Conservation (phyloP, 768 basidiomycete species). For the Phanerochaete carnosa region DNA sequence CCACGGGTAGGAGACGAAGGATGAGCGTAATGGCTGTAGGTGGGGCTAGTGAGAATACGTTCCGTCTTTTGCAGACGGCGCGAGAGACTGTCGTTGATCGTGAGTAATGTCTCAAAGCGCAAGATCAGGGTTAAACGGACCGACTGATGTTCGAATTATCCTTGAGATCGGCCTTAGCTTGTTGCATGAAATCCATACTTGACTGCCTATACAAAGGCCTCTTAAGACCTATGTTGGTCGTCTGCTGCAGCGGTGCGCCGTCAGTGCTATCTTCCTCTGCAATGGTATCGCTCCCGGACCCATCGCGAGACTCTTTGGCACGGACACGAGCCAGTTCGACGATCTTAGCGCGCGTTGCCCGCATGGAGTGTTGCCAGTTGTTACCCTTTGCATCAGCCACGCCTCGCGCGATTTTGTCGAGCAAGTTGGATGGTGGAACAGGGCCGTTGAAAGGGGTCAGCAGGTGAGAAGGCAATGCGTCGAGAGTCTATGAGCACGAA, state of each 20-base stretch:
- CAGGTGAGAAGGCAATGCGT: constrained; percentile 79
- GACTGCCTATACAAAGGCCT: constrained; percentile 76
- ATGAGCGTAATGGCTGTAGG: constrained; percentile 58
- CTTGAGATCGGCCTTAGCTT: constrained; percentile 41
- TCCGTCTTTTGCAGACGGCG: constrained; percentile 65
- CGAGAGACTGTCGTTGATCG: constrained; percentile 47
- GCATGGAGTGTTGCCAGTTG: constrained; percentile 82
- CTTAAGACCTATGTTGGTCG: constrained; percentile 46
- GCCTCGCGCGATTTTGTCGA: constrained; percentile 83
- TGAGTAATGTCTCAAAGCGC: constrained; percentile 12
- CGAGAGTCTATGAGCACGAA: constrained; percentile 56
- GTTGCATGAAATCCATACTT: constrained; percentile 82
- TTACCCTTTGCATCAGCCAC: constrained; percentile 68
- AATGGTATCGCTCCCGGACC: constrained; percentile 35
- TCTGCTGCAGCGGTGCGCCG: constrained; percentile 41
- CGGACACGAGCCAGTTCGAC: constrained; percentile 71
- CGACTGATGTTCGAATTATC: constrained; percentile 56
- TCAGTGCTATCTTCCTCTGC: constrained; percentile 45
- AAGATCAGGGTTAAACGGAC: constrained; percentile 38
- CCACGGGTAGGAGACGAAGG: constrained; percentile 32
- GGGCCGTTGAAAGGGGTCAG: constrained; percentile 84
- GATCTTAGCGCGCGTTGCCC: constrained; percentile 79
- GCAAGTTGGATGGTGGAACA: constrained; percentile 80
- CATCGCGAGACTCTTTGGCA: constrained; percentile 45
- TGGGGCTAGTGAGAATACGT: constrained; percentile 41